Conservation (phyloP, 257 asterid genomes). For the Jaltomata sinuosa region DNA sequence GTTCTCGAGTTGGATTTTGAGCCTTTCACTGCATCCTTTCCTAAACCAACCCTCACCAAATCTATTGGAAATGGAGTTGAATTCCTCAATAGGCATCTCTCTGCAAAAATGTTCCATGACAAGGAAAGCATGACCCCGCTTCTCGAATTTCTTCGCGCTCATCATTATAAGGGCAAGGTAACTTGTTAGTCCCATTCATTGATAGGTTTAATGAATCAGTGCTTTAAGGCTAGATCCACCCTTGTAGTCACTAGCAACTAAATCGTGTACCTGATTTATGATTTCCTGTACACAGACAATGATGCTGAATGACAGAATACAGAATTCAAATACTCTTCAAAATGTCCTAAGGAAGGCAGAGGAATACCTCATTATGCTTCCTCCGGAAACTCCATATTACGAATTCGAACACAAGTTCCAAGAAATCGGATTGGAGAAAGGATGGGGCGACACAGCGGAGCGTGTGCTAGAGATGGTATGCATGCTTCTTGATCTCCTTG, state of each 20-base stretch:
- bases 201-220: neutral
- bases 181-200: neutral
- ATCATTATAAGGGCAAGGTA: constrained; percentile 83
- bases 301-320: constrained; percentile 73
- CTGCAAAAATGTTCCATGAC: constrained; percentile 96
- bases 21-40: constrained; percentile 86
- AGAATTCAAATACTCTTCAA: constrained; percentile 55
- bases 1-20: constrained; percentile 93
- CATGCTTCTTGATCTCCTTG: constrained; percentile 84
- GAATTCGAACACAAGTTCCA: constrained; percentile 78
- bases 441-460: constrained; percentile 86
- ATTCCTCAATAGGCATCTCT: constrained; percentile 91
- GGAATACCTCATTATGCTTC: constrained; percentile 74
- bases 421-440: constrained; percentile 88
- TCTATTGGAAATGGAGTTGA: constrained; percentile 97
- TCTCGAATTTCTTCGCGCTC: constrained; percentile 76
- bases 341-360: constrained; percentile 83
- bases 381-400: constrained; percentile 40
- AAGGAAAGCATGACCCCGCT: constrained; percentile 90
- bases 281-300: constrained; percentile 51
- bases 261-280: neutral
- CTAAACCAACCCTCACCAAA: constrained; percentile 92
- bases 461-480: constrained; percentile 74
- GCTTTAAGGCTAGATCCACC: too few relatives aligned
- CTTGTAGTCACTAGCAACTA: neutral